Conservation (phyloP, 2,329 filamentous ascomycete genomes). For the Leptodontidium sp. region DNA sequence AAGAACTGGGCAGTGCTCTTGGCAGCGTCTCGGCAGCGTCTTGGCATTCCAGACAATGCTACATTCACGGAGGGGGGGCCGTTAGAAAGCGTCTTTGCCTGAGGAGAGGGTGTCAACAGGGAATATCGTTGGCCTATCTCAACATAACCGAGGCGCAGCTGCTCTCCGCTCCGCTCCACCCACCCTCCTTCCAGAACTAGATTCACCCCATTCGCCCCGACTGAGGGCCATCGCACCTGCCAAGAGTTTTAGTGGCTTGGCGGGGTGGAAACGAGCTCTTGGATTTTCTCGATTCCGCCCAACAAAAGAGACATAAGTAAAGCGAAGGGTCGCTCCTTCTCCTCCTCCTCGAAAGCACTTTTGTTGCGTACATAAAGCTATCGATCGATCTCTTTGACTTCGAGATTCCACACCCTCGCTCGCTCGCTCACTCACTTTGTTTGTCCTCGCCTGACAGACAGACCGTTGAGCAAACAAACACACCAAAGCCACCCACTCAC, state of each 20-base stretch:
- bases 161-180: not conserved
- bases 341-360: not conserved
- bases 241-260: not conserved
- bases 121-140: not conserved
- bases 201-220: not conserved
- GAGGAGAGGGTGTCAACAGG: not conserved
- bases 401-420: not conserved
- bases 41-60: not conserved
- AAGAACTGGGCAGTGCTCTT: slow-evolving; percentile 13
- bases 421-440: not conserved
- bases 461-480: not conserved
- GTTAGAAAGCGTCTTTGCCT: not conserved
- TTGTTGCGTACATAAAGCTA: not conserved
- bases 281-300: not conserved
- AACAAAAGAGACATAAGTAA: not conserved
- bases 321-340: not conserved
- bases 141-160: not conserved
- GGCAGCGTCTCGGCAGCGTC: not conserved
- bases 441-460: not conserved
- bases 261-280: not conserved
- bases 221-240: not conserved
- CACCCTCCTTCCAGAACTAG: not conserved
- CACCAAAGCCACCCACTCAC: not conserved
- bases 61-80: not conserved
- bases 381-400: not conserved